phyloP scores from a whole-genome alignment of 202 grass and related monocot species.

The Thinopyrum obtusiflorum region DNA sequence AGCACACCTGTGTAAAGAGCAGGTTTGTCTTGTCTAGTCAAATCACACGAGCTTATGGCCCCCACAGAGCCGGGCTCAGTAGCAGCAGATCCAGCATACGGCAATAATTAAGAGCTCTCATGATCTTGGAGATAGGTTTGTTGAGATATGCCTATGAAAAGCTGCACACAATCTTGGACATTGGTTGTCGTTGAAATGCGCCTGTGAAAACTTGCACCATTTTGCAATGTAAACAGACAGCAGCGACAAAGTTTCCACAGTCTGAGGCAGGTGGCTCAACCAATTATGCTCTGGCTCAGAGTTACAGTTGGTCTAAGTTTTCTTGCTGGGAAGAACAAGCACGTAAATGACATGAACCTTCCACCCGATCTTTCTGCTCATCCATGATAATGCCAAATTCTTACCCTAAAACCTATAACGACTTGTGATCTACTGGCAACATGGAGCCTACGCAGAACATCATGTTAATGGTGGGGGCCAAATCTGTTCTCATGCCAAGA shows the following conservation, averaged over 20 bases:
- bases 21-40: constrained; percentile 21
- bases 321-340: neutral
- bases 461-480: neutral
- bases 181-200: constrained; percentile 2
- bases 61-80: neutral
- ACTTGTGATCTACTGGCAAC: constrained; percentile 23
- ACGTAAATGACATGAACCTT: constrained; percentile 34
- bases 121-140: constrained; percentile 30
- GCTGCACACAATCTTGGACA: constrained; percentile 9
- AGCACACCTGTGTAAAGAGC: neutral
- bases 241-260: neutral
- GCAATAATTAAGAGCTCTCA: constrained; percentile 20
- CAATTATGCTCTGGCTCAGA: neutral
- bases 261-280: constrained; percentile 4
- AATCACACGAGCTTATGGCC: neutral
- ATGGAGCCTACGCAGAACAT: neutral
- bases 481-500: neutral
- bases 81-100: neutral
- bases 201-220: neutral
- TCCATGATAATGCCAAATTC: neutral
- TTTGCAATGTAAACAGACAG: neutral
- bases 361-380: constrained; percentile 19
- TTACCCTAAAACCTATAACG: constrained; percentile 1
- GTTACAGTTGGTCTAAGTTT: neutral
- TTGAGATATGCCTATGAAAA: constrained; percentile 16